Evolutionary conservation across 352 stramenopile genomes (phyloP), one percentile per base, ranked within the genome.

Genomic region (Globisporangium parvum): DNA sequence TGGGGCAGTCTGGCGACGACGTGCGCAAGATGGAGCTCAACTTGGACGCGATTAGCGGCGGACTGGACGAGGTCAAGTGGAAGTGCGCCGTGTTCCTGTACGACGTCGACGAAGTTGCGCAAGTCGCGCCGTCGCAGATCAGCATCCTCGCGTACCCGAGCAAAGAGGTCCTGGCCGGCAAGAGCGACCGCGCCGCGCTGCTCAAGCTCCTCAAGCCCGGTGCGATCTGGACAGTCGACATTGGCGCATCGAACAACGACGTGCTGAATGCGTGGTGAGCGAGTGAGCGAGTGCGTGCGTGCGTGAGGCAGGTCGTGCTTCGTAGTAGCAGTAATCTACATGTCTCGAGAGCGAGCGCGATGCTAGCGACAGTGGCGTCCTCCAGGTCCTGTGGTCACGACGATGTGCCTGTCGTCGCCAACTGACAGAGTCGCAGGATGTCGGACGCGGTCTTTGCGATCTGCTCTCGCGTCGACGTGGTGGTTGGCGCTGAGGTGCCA

Each of bases 61-160:
- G 84, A 9, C 70, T 93, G 21, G 84, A 93, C 60, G 75, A 93
- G 67, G 77, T 91, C 33, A 93, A 93, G 62, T 93, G 84, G 84
- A 88, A 88, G 50, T 93, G 84, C 40, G 84, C 84, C 11, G 67
- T 87, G 47, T 93, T 90, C 54, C 47, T 93, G 41, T 93, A 91
- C 55, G 84, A 93, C 42, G 70, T 85, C 12, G 84, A 93, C 26
- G 84, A 91, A 60, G 84, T 93, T 17, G 62, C 84, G 1, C 77
- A 87, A 31, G 69, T 91, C 6, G 84, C 84, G 4, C 84, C 84
- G 35, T 83, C 84, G 1, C 84, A 93, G 63, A 93, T 91, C 63
- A 73, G 71, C n/a, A 80, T 93, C 45, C 55, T 88, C 15, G 66
- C 77, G 53, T 89, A 90, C 66, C 80, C 81, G 9, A 71, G 79